Percentiles rank a stretch among this genome's conserved stretches.
Evolutionary conservation across 225 moss, liverwort and hornwort species (phyloP).

Genomic region (Pseudoscleropodium purum): DNA sequence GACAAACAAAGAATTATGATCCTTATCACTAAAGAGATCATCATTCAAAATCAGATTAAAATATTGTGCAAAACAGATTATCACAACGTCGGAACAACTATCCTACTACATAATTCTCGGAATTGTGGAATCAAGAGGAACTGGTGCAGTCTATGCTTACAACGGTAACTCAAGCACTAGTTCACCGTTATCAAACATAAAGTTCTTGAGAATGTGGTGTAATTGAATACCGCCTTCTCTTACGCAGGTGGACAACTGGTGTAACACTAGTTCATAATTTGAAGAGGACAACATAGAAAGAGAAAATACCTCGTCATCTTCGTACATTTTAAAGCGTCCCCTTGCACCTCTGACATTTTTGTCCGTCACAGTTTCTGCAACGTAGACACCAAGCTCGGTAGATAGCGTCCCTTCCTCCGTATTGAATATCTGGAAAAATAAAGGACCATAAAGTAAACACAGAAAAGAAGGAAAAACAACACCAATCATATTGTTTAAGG

Average conservation of each 20-base stretch:
- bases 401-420: slow-evolving; percentile 68
- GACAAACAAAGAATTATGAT: not conserved
- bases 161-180: not conserved
- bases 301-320: slow-evolving; percentile 47
- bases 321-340: slow-evolving; percentile 96
- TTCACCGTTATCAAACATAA: not conserved
- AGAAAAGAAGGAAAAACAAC: not conserved
- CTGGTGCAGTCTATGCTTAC: not conserved
- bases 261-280: not conserved
- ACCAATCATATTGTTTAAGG: not conserved
- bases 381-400: slow-evolving; percentile 82
- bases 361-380: slow-evolving; percentile 82
- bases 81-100: not conserved
- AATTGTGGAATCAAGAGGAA: not conserved
- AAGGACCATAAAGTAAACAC: not conserved
- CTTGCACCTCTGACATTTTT: slow-evolving; percentile 78
- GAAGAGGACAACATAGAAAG: not conserved
- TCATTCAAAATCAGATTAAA: not conserved
- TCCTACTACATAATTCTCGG: not conserved
- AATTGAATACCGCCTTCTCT: not conserved
- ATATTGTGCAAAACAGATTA: not conserved
- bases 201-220: not conserved
- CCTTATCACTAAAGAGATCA: not conserved
- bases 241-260: not conserved
- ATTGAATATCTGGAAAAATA: slow-evolving; percentile 53